Evolutionary conservation across 2,329 filamentous ascomycete species (phyloP).

Genomic region (Trichoderma afroharzianum): DNA sequence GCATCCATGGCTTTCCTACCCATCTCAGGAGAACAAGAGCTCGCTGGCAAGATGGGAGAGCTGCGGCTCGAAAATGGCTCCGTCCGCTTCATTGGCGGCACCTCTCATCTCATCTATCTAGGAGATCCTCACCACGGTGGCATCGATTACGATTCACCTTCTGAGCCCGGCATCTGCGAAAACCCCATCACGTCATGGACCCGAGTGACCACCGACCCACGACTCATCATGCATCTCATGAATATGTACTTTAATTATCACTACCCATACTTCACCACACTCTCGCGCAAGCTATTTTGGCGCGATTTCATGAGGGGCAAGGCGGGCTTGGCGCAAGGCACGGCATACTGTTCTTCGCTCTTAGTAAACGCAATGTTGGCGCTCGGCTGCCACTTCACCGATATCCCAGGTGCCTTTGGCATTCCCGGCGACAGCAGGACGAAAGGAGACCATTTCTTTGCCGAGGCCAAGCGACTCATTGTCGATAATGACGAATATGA

Average conservation of each 20-base stretch:
- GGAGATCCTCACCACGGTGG: constrained; percentile 43
- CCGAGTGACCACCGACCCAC: constrained; percentile 72
- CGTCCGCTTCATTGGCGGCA: constrained; percentile 88
- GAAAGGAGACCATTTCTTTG: constrained; percentile 94
- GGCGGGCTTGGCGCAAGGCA: constrained; percentile 47
- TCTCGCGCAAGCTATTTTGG: constrained; percentile 83
- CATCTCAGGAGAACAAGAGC: constrained; percentile 65
- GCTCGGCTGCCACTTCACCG: constrained; percentile 89
- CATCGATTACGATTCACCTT: constrained; percentile 39
- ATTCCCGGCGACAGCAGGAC: constrained; percentile 73
- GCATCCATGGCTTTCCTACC: constrained; percentile 41
- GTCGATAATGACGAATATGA: constrained; percentile 92
- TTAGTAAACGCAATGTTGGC: constrained; percentile 93
- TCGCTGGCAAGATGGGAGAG: constrained; percentile 92
- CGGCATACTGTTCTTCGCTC: constrained; percentile 78
- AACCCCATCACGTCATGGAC: constrained; percentile 85
- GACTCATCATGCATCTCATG: constrained; percentile 79
- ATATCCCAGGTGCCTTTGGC: constrained; percentile 66
- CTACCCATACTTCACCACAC: constrained; percentile 90
- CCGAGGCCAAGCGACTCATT: constrained; percentile 84
- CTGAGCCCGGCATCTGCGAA: constrained; percentile 50
- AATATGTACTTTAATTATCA: constrained; percentile 99
- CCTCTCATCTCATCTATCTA: constrained; percentile 86
- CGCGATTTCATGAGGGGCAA: constrained; percentile 76
- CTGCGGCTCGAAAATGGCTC: constrained; percentile 82